phyloP scores from a whole-genome alignment of 2,329 filamentous ascomycete genomes.

The Fusarium sp. region DNA sequence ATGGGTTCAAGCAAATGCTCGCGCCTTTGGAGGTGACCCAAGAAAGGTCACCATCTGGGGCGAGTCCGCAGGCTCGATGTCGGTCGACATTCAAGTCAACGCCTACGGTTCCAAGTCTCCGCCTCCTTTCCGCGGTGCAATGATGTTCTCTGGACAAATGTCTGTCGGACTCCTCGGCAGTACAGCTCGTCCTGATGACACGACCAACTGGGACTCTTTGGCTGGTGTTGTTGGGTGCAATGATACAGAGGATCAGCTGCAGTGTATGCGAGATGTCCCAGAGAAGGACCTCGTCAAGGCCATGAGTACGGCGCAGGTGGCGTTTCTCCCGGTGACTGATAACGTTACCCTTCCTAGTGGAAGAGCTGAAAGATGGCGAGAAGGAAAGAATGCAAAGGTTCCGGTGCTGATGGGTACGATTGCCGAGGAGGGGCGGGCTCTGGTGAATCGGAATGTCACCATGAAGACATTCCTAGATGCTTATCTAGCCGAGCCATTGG shows the following conservation, averaged over 20 bases:
- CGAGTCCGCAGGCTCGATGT: conserved; percentile 49
- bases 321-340: conserved; percentile 35
- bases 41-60: conserved; percentile 46
- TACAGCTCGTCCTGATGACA: conserved; percentile 7
- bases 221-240: conserved; percentile 33
- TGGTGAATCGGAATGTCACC: conserved; percentile 41
- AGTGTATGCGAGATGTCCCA: conserved; percentile 39
- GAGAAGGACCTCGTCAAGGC: conserved; percentile 28
- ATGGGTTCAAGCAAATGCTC: conserved; percentile 45
- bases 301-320: conserved; percentile 6
- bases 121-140: conserved; percentile 42
- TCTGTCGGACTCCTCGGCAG: conserved; percentile 40
- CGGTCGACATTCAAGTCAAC: conserved; percentile 46
- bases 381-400: conserved; percentile 30
- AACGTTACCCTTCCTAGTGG: conserved; percentile 28
- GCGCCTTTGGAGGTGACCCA: conserved; percentile 45
- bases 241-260: conserved; percentile 10
- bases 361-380: conserved; percentile 37
- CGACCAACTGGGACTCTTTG: conserved; percentile 29
- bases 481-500: conserved; percentile 28
- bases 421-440: conserved; percentile 39
- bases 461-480: conserved; percentile 34
- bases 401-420: conserved; percentile 44
- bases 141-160: conserved; percentile 47
- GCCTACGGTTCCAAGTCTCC: conserved; percentile 23